Evolutionary conservation across 2,329 filamentous ascomycete genomes (phyloP).

Genomic region (Exutisphaerella laricina): DNA sequence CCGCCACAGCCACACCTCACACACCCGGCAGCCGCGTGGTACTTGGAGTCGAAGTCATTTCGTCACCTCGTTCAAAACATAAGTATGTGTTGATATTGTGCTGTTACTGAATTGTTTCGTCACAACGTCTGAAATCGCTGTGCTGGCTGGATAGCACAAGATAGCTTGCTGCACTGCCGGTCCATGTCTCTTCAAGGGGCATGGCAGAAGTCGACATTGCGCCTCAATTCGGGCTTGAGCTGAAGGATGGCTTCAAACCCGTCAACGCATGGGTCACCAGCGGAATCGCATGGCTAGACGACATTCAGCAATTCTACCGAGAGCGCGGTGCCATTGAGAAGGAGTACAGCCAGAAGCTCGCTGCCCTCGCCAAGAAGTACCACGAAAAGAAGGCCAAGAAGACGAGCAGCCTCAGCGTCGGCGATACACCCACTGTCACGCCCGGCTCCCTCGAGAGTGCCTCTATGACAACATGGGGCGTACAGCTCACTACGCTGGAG

Average conservation of each 20-base stretch:
- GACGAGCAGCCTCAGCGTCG: slow-evolving; percentile 78
- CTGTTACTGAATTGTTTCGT: no score
- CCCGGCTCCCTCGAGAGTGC: slow-evolving; percentile 94
- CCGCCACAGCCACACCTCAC: no score
- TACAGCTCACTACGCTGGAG: slow-evolving; percentile 86
- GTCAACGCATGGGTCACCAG: slow-evolving; percentile 85
- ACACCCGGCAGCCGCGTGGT: no score
- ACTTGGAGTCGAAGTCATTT: no score
- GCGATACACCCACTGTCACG: slow-evolving; percentile 86
- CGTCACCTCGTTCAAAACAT: no score
- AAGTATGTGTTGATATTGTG: no score
- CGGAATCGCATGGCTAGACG: slow-evolving; percentile 91
- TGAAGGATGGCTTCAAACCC: slow-evolving; percentile 97
- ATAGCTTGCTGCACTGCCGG: no score
- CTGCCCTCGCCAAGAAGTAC: slow-evolving; percentile 86
- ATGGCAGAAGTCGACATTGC: slow-evolving; percentile 80
- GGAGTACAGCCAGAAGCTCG: slow-evolving; percentile 88
- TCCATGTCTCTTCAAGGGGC: no score
- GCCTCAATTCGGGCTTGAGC: slow-evolving; percentile 85
- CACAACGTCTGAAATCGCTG: no score
- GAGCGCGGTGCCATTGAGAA: slow-evolving; percentile 93
- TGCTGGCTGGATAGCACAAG: no score
- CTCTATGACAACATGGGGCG: slow-evolving; percentile 94
- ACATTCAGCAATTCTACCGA: slow-evolving; percentile 95
- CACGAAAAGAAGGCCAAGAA: slow-evolving; percentile 95